Percentiles rank a stretch among this genome's conserved stretches.
Evolutionary conservation across 2,329 filamentous ascomycete species (phyloP).

Genomic region (Mycosphaerella sp.): DNA sequence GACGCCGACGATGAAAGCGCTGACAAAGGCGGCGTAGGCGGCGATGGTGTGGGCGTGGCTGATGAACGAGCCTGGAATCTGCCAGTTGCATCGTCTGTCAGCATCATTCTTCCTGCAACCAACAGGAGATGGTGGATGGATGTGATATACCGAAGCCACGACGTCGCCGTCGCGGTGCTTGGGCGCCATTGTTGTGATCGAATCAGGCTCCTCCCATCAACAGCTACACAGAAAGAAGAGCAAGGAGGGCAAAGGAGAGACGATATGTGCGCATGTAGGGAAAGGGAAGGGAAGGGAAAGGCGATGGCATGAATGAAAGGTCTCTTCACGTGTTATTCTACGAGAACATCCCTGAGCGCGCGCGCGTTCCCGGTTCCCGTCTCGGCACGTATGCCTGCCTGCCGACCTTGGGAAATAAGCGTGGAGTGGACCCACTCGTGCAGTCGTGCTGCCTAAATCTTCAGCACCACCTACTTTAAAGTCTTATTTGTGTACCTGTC

Average conservation of each 20-base stretch:
- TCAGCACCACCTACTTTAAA: too few relatives aligned
- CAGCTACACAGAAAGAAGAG: neutral
- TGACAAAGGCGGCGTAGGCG: slow-evolving; percentile 81
- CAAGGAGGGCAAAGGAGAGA: slow-evolving; percentile 10
- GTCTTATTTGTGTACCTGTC: too few relatives aligned
- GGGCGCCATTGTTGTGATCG: slow-evolving; percentile 46
- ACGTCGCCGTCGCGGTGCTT: slow-evolving; percentile 59
- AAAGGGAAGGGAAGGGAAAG: neutral
- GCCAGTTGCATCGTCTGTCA: neutral
- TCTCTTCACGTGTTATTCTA: slow-evolving; percentile 5
- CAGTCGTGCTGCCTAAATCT: neutral
- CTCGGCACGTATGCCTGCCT: neutral
- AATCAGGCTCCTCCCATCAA: slow-evolving; percentile 9
- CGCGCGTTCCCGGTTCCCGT: neutral
- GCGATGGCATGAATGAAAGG: neutral
- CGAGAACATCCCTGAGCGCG: neutral
- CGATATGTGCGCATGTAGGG: neutral
- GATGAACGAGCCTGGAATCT: slow-evolving; percentile 80
- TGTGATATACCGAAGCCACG: slow-evolving; percentile 50
- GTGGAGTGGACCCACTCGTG: too few relatives aligned
- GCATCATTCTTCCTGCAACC: neutral
- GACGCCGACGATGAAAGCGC: slow-evolving; percentile 72
- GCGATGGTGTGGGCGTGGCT: slow-evolving; percentile 78
- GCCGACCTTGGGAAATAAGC: too few relatives aligned
- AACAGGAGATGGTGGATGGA: slow-evolving; percentile 21